Conservation (phyloP, 768 basidiomycete genomes). For the Ephemerocybe angulata region DNA sequence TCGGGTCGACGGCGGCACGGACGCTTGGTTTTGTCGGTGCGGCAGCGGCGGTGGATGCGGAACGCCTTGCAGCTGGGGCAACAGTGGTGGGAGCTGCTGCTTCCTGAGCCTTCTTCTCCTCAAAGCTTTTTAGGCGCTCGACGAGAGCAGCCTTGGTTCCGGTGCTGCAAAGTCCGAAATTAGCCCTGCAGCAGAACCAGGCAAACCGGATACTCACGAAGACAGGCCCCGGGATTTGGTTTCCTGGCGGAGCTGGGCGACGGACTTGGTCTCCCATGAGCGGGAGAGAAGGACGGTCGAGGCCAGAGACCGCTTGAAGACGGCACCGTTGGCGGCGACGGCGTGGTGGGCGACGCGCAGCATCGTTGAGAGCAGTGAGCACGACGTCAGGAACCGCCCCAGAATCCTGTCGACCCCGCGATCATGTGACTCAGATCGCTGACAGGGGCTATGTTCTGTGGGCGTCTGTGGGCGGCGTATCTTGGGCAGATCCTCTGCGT, state of each 20-base stretch:
- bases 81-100: conserved; percentile 3
- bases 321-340: neutral
- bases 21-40: too few relatives aligned
- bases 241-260: conserved; percentile 49
- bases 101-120: conserved; percentile 28
- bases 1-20: conserved; percentile 13
- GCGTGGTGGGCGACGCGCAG: neutral
- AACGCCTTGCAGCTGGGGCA: conserved; percentile 26
- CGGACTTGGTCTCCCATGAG: conserved; percentile 51
- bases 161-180: conserved; percentile 35
- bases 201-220: conserved; percentile 35
- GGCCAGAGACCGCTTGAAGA: conserved; percentile 29
- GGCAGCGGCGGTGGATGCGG: conserved; percentile 36
- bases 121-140: conserved; percentile 50
- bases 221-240: conserved; percentile 55
- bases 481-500: too few relatives aligned
- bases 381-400: neutral
- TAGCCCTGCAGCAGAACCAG: neutral
- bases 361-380: neutral
- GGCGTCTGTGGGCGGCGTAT: too few relatives aligned
- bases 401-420: too few relatives aligned
- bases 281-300: conserved; percentile 56
- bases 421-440: too few relatives aligned
- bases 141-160: conserved; percentile 59
- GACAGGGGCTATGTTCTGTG: too few relatives aligned